phyloP scores from a whole-genome alignment of 1,139 yeast genomes.

The Debaryomyces subglobosus region DNA sequence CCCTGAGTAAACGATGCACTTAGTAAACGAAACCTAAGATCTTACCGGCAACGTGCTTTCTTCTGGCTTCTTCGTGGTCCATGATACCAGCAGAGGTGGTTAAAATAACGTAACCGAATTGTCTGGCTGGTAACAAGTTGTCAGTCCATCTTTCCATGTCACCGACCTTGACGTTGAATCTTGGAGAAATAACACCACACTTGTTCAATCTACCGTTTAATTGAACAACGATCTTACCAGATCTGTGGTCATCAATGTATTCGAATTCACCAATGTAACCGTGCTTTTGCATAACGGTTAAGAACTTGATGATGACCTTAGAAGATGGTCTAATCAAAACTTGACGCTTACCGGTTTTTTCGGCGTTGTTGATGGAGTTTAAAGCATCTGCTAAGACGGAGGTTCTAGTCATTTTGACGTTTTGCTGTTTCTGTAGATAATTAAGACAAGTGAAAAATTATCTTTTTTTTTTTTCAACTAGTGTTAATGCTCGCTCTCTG shows the following conservation, averaged over 20 bases:
- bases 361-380: conserved; percentile 98
- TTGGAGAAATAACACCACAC: conserved; percentile 98
- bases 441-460: conserved; percentile 4
- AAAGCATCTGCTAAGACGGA: conserved; percentile 99
- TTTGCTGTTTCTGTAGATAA: not conserved
- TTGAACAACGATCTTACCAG: conserved; percentile 96
- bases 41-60: conserved; percentile 99
- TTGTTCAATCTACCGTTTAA: conserved; percentile 98
- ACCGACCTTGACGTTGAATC: conserved; percentile 91
- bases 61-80: conserved; percentile 99
- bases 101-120: conserved; percentile 94
- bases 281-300: conserved; percentile 97
- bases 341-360: conserved; percentile 99
- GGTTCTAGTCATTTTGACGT: conserved; percentile 84
- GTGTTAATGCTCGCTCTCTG: not conserved
- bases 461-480: conserved; percentile 4
- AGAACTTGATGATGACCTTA: conserved; percentile 95
- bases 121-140: conserved; percentile 97
- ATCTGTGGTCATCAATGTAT: conserved; percentile 98
- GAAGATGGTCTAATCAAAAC: conserved; percentile 98
- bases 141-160: conserved; percentile 98
- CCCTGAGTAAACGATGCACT: conserved; percentile 15
- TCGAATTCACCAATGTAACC: conserved; percentile 99
- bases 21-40: conserved; percentile 95
- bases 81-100: conserved; percentile 99